phyloP scores from a whole-genome alignment of 345 rosid genomes.

The Kernera saxatilis region DNA sequence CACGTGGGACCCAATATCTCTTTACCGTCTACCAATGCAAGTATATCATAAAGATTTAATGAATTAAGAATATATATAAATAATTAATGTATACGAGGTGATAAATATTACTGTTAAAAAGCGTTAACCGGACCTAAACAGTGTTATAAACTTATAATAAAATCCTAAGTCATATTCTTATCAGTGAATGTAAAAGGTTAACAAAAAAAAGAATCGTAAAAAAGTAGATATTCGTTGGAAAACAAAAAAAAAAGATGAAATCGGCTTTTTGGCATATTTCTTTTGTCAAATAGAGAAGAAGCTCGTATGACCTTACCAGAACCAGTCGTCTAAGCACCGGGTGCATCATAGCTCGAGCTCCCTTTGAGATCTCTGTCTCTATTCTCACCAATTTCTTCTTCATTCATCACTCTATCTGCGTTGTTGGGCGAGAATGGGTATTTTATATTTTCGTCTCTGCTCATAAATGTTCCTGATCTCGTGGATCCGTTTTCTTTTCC shows the following conservation, averaged over 20 bases:
- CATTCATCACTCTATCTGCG: slow-evolving; percentile 4
- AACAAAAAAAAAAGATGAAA: not conserved
- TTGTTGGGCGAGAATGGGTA: slow-evolving; percentile 29
- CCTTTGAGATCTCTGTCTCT: slow-evolving; percentile 22
- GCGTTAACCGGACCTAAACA: not conserved
- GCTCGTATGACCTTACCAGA: slow-evolving; percentile 18
- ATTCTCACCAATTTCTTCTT: not conserved
- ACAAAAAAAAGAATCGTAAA: not conserved
- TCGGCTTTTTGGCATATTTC: slow-evolving; percentile 16
- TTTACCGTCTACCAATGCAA: slow-evolving; percentile 5
- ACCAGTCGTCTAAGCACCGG: slow-evolving; percentile 30
- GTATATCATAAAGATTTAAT: slow-evolving; percentile 1
- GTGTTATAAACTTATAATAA: not conserved
- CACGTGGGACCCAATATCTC: slow-evolving; percentile 19
- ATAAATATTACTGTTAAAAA: not conserved
- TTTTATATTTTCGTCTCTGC: slow-evolving; percentile 7
- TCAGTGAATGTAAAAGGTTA: not conserved
- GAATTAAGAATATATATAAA: not conserved
- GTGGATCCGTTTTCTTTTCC: slow-evolving; percentile 25
- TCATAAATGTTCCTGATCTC: slow-evolving; percentile 33
- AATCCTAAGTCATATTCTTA: not conserved
- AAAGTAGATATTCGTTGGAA: slow-evolving; percentile 17
- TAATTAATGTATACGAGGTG: not conserved
- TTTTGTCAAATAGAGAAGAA: slow-evolving; percentile 24
- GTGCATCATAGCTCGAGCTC: slow-evolving; percentile 12